These are phyloP conservation scores for Ganoderma lucidum DNA, from an alignment of 1,284 basidiomycete species.

Conservation along the genomic window DNA sequence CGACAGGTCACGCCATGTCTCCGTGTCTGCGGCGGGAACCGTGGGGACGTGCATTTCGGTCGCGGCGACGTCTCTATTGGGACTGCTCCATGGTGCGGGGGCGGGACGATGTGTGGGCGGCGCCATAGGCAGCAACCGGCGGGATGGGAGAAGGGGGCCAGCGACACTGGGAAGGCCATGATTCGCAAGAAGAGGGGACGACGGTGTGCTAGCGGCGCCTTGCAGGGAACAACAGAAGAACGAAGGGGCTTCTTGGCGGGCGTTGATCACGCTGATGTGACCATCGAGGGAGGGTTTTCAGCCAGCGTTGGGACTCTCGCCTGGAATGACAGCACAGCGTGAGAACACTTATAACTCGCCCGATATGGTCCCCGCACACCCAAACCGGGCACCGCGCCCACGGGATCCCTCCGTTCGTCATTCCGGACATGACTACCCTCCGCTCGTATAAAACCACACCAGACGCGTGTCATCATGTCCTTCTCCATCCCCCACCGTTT, in stretches of 20 bases:
- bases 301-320: slow-evolving; percentile 15
- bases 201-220: slow-evolving; percentile 21
- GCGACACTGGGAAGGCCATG: not conserved
- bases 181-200: slow-evolving; percentile 19
- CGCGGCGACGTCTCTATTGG: not conserved
- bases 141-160: not conserved
- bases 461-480: slow-evolving; percentile 20
- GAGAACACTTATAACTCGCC: slow-evolving; percentile 31
- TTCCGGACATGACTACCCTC: slow-evolving; percentile 20
- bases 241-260: slow-evolving; percentile 14
- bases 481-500: slow-evolving; percentile 34
- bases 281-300: slow-evolving; percentile 29
- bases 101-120: not conserved
- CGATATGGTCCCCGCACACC: slow-evolving; percentile 29
- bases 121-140: slow-evolving; percentile 3
- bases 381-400: slow-evolving; percentile 28
- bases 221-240: slow-evolving; percentile 13
- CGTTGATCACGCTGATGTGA: slow-evolving; percentile 34
- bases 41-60: not conserved
- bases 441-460: slow-evolving; percentile 36
- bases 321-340: slow-evolving; percentile 28
- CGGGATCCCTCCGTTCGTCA: slow-evolving; percentile 23
- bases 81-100: not conserved
- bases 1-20: slow-evolving; percentile 27
- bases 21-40: not conserved